Evolutionary conservation across 2,329 filamentous ascomycete species (phyloP), one percentile per base, ranked within the genome.

Genomic region (Colletotrichum salicis): DNA sequence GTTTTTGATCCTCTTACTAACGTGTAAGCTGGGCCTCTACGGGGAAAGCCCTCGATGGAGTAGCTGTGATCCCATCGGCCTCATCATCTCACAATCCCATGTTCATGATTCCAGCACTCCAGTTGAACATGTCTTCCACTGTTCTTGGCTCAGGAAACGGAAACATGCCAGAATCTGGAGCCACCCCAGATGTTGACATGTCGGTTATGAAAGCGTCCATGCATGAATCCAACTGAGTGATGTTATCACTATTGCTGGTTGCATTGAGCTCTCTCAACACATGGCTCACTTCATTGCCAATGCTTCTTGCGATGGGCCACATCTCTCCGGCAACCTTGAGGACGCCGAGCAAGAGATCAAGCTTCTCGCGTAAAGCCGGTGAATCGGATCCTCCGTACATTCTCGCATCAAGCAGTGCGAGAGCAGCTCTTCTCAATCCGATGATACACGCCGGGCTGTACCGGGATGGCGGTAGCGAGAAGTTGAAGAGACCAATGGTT

Each of bases 331-430:
- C 77, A 35, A 75, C 74, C 22, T 74, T 77, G 15, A 81, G 74
- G 10, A 81, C 77, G 60, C 77, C 76, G 27, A 79, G 70, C 6
- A 81, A 70, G 60, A 78, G 73, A 61, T 78, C 77, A 33, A 81
- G 76, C 60, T 79, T 80, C 69, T 80, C 79, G 8, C 79, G 75
- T 57, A 80, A 76, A n/a, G 74, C 68, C 11, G 75, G 76, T 2
- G 78, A 80, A 66, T 80, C 79, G 3, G 78, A 60, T n/a, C 78
- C 76, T 24, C 78, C 75, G 63, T 81, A 81, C 5, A 81, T 76
- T 57, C 78, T 80, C 2, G 79, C 79, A 45, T 81, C 79, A 6
- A 81, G 72, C 45, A 81, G 79, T 22, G 78, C 77, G 15, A 80
- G 68, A 27, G 77, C 77, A 8, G 79, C 78, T 27, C 76, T 65